These are phyloP conservation scores for Ceratobasidium sp. DNA, from an alignment of 1,284 basidiomycete species.

Conservation along the genomic window DNA sequence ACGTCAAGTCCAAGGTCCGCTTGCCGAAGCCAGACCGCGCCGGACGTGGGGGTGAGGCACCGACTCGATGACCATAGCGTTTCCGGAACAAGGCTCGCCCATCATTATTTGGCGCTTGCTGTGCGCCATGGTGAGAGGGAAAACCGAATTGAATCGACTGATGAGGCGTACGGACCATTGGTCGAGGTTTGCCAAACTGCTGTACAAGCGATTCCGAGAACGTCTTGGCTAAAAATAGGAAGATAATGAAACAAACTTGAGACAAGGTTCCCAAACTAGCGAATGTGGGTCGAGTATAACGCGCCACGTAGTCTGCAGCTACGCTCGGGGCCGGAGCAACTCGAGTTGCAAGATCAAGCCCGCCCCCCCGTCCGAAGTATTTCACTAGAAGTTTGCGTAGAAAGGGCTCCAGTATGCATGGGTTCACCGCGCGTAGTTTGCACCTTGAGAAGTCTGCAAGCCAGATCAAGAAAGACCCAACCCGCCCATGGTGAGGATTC, in stretches of 20 bases:
- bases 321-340: background rate
- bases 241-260: background rate
- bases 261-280: background rate
- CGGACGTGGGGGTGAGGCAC: slow-evolving; percentile 16
- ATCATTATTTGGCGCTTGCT: slow-evolving; percentile 1
- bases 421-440: too few species aligned
- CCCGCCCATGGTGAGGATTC: too few species aligned
- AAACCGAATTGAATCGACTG: background rate
- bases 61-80: background rate
- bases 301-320: background rate
- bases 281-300: background rate
- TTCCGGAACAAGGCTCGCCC: slow-evolving; percentile 27
- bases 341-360: background rate
- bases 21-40: slow-evolving; percentile 25
- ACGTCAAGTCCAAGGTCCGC: slow-evolving; percentile 20
- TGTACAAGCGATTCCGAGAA: background rate
- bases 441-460: background rate
- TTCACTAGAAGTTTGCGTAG: background rate
- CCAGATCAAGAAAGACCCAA: too few species aligned
- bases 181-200: background rate
- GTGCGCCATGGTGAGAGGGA: background rate
- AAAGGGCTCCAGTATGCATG: too few species aligned
- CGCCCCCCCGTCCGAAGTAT: background rate
- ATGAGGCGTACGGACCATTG: slow-evolving; percentile 4
- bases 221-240: background rate